Evolutionary conservation across 2,329 filamentous ascomycete species (phyloP), one percentile per base, ranked within the genome.

Genomic region (Xylariaceae sp.): DNA sequence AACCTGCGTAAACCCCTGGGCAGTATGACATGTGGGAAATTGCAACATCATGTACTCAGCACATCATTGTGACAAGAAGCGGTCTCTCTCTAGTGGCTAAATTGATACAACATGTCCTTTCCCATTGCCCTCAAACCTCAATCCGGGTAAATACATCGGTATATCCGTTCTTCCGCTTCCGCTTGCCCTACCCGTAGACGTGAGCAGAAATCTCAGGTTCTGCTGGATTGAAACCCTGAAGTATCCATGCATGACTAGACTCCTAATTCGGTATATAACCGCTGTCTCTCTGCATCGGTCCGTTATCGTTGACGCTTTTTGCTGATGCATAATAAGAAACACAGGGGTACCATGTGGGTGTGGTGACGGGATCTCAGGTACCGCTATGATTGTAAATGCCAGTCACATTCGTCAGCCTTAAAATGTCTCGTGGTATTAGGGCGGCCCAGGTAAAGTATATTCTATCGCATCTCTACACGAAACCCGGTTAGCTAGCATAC

Each of bases 131-230:
- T 13, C 29, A 21, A 41, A 26, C 44, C 20, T 37, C 11, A 49
- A 42, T 50, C 53, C 33, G 53, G 53, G 33, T 56, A 59, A 59
- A 59, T 56, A 10, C 20, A 23, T 21, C 50, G 53, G 50, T 29
- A 23, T 37, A 23, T 35, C 18, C 20, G 41, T 59, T 54, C 33
- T 51, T n/a, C 50, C 50, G 29, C 18, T 30, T 53, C 50, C 33
- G 42, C 16, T 39, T 13, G 27, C 23, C 53, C 49, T 36, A 29
- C 10, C 26, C 26, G 18, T 11, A 21, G 7, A 30, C 16, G 8
- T 35, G 27, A 16, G 15, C 16, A 1, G 11, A 15, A 7, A 4
- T 7, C 10, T 21, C 9, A 5, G n/a, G 11, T 13, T n/a, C n/a
- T 29, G 15, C 15, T 18, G 29, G 35, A 2, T 37, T 27, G n/a